A percentile compares a stretch with the other conserved stretches of the same genome.
These are phyloP conservation scores for Hyaloscypha bicolor DNA, from an alignment of 495 filamentous ascomycete species.

Conservation along the genomic window DNA sequence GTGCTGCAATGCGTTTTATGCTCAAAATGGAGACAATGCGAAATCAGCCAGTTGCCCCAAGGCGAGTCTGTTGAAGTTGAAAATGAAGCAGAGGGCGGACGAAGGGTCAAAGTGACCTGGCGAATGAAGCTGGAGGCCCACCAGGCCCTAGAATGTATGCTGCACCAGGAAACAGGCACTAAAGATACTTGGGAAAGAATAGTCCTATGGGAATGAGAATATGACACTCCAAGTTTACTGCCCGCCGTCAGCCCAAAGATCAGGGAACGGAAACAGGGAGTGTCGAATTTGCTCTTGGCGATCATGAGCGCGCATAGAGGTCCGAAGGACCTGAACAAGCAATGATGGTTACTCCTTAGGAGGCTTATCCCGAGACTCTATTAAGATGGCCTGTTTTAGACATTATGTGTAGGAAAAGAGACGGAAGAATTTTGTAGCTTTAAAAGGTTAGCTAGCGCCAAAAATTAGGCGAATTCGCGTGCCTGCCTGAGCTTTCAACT, in stretches of 20 bases:
- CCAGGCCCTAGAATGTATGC: background rate
- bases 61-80: conserved; percentile 72
- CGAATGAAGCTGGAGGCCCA: background rate
- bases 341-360: conserved; percentile 62
- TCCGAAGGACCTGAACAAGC: conserved; percentile 88
- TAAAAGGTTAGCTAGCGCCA: conserved; percentile 18
- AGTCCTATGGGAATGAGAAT: conserved; percentile 1
- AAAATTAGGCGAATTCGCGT: background rate
- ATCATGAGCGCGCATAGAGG: conserved; percentile 97
- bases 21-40: conserved; percentile 74
- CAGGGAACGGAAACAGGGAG: conserved; percentile 69
- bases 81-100: conserved; percentile 79
- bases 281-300: conserved; percentile 79
- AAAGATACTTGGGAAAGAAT: background rate
- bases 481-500: background rate
- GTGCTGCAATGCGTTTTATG: conserved; percentile 91
- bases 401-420: conserved; percentile 68
- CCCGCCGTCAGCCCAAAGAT: conserved; percentile 56
- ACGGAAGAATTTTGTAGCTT: conserved; percentile 25
- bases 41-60: conserved; percentile 85
- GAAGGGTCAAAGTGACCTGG: conserved; percentile 25
- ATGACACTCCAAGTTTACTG: conserved; percentile 37
- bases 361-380: conserved; percentile 99
- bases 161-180: background rate
- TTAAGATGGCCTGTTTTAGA: conserved; percentile 84